A percentile compares a stretch with the other conserved stretches of the same genome.
Conservation (phyloP, 2,329 filamentous ascomycete species). For the Fusarium palustre region DNA sequence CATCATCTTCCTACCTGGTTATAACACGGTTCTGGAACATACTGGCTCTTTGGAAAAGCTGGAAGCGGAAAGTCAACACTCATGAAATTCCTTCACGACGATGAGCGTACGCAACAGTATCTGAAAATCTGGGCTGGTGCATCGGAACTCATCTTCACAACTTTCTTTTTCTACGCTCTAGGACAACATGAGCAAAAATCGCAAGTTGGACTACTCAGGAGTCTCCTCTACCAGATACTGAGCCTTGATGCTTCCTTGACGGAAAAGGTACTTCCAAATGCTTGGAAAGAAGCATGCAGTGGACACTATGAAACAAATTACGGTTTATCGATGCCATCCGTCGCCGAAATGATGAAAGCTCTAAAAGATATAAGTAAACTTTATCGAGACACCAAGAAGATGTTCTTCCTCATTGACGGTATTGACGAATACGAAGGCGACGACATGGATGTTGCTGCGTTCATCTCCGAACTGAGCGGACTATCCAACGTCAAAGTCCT, state of each 20-base stretch:
- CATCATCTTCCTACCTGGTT: neutral
- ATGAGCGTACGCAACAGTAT: fast-evolving
- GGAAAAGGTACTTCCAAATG: neutral
- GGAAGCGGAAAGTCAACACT: constrained; percentile 1
- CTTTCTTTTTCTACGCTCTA: neutral
- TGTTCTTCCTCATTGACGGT: neutral
- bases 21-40: neutral
- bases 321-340: too few species aligned
- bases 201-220: neutral
- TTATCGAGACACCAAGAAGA: neutral
- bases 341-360: neutral
- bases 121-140: fast-evolving
- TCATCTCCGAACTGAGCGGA: neutral
- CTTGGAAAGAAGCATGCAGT: neutral
- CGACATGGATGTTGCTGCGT: neutral
- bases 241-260: neutral
- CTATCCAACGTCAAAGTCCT: neutral
- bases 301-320: too few species aligned
- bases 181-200: neutral
- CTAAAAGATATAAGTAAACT: fast-evolving
- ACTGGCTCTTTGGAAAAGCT: neutral
- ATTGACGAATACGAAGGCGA: neutral
- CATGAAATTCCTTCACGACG: neutral
- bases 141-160: fast-evolving
- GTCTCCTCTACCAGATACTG: neutral